Conservation (phyloP, 371 early-diverging fungal species). For the Smittium culicis region DNA sequence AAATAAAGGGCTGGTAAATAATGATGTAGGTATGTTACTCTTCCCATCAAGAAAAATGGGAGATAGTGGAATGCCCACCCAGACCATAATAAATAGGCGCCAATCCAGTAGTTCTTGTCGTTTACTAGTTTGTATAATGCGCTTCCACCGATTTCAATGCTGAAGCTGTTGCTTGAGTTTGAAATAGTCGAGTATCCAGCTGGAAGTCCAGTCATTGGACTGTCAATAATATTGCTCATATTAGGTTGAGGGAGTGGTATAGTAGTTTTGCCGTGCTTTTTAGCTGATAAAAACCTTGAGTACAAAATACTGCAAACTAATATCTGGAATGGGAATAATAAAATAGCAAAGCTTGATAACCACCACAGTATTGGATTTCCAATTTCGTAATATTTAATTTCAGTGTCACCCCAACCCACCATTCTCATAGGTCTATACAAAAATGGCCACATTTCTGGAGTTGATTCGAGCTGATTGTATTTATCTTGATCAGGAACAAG, state of each 20-base stretch:
- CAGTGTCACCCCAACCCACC: slow-evolving; percentile 76
- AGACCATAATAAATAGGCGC: slow-evolving; percentile 50
- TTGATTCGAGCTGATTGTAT: slow-evolving; percentile 75
- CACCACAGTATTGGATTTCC: slow-evolving; percentile 98
- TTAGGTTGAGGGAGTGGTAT: too few relatives aligned
- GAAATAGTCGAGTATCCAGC: not conserved
- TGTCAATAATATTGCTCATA: too few relatives aligned
- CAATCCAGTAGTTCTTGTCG: slow-evolving; percentile 52
- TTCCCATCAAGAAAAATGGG: slow-evolving; percentile 95
- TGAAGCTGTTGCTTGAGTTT: not conserved
- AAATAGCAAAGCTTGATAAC: slow-evolving; percentile 48
- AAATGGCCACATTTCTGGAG: slow-evolving; percentile 90
- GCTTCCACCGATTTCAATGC: not conserved
- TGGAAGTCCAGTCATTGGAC: too few relatives aligned
- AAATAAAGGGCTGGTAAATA: slow-evolving; percentile 98
- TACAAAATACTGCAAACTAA: slow-evolving; percentile 45
- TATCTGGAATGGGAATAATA: slow-evolving; percentile 33
- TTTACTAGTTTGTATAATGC: slow-evolving; percentile 4
- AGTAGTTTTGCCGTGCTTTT: not conserved
- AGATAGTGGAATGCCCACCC: slow-evolving; percentile 96
- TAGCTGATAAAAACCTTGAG: not conserved
- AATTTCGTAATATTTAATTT: slow-evolving; percentile 88
- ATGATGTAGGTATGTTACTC: slow-evolving; percentile 97
- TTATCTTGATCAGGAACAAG: slow-evolving; percentile 95
- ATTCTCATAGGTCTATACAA: slow-evolving; percentile 84